Conservation (phyloP, 495 filamentous ascomycete species). For the Immersiella caudata region DNA sequence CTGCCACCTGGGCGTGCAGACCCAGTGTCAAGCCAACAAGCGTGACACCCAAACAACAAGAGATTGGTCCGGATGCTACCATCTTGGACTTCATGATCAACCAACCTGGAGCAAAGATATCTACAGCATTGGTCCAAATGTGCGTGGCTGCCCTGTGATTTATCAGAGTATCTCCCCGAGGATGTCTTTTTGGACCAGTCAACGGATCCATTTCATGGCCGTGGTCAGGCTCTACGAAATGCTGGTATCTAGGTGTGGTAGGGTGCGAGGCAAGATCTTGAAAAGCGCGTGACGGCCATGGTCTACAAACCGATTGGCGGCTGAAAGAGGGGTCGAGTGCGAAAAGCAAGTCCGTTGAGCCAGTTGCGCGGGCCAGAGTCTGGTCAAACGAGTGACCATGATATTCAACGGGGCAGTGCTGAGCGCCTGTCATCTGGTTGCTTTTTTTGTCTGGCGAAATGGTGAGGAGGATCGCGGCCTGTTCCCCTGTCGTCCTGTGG, state of each 20-base stretch:
- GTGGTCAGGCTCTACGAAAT: neutral
- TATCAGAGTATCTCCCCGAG: neutral
- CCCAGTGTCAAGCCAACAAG: too few relatives aligned
- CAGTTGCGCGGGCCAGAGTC: neutral
- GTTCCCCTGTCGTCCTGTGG: too few relatives aligned
- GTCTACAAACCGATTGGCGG: neutral
- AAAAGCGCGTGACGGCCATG: slow-evolving; percentile 4
- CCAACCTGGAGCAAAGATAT: too few relatives aligned
- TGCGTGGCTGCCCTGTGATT: too few relatives aligned
- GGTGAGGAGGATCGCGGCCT: neutral
- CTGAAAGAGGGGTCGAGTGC: slow-evolving; percentile 4
- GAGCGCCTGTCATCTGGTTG: neutral
- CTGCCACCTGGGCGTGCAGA: too few relatives aligned
- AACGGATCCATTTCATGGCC: neutral
- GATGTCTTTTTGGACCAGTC: neutral
- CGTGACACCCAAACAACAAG: too few relatives aligned
- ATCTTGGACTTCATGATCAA: too few relatives aligned
- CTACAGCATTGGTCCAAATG: too few relatives aligned
- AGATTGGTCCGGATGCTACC: too few relatives aligned
- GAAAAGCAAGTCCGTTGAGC: neutral
- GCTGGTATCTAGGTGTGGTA: neutral
- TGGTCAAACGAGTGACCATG: neutral
- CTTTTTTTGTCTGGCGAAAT: neutral
- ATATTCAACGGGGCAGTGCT: slow-evolving; percentile 11
- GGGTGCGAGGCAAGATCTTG: slow-evolving; percentile 2